Conservation (phyloP, 1,284 basidiomycete species). For the Naganishia sp. region DNA sequence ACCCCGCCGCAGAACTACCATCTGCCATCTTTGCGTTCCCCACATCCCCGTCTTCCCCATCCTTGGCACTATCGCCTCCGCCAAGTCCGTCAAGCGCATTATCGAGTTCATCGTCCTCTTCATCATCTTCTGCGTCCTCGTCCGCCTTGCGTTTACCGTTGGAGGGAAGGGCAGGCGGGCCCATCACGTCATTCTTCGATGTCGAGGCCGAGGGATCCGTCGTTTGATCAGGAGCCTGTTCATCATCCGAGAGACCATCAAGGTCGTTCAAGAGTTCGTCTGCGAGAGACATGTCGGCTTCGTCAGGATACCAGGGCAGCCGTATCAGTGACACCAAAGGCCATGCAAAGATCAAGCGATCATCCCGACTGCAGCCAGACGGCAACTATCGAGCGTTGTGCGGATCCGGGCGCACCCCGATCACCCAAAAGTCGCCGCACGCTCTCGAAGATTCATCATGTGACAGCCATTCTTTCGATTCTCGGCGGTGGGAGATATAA, state of each 20-base stretch:
- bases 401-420: background rate
- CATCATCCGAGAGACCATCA: constrained; percentile 52
- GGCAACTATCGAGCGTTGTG: background rate
- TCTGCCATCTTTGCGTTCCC: constrained; percentile 52
- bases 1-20: constrained; percentile 52
- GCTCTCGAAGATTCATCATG: background rate
- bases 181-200: constrained; percentile 36
- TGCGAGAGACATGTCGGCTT: constrained; percentile 50
- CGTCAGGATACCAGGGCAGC: background rate
- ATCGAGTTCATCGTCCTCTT: constrained; percentile 34
- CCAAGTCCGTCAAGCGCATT: constrained; percentile 29
- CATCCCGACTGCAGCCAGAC: too few species aligned
- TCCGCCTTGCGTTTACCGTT: constrained; percentile 39
- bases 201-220: constrained; percentile 33
- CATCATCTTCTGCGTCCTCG: constrained; percentile 36
- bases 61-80: constrained; percentile 1
- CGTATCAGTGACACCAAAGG: too few species aligned
- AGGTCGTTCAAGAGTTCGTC: constrained; percentile 55
- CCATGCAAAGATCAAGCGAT: too few species aligned
- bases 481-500: background rate
- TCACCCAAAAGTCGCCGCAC: background rate
- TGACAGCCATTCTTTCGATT: background rate
- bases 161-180: constrained; percentile 45
- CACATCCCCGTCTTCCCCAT: constrained; percentile 36
- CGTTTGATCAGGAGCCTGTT: constrained; percentile 37